phyloP scores from a whole-genome alignment of 139 green algal species.

The Chlorella vulgaris region DNA sequence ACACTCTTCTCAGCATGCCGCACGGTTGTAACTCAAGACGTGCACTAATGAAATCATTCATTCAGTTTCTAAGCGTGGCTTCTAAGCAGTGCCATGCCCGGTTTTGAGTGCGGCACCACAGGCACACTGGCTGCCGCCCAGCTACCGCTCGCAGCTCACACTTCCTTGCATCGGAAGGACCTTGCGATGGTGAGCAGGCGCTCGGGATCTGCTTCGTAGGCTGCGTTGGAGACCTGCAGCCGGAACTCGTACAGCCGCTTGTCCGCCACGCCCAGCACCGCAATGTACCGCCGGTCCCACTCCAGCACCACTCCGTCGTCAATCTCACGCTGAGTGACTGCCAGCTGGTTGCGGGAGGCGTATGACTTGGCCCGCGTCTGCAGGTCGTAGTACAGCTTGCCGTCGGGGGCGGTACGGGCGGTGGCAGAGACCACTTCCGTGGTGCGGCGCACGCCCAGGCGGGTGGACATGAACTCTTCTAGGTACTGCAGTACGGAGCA shows the following conservation, averaged over 20 bases:
- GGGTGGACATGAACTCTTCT: conserved; percentile 96
- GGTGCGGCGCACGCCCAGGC: conserved; percentile 78
- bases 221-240: conserved; percentile 58
- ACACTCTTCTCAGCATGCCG: no score
- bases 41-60: no score
- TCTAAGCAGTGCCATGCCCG: no score
- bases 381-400: conserved; percentile 71
- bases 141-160: conserved; percentile 17
- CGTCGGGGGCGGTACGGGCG: conserved; percentile 45
- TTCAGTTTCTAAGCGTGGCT: no score
- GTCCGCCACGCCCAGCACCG: conserved; percentile 84
- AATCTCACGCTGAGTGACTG: conserved; percentile 52
- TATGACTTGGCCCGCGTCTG: conserved; percentile 66
- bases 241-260: conserved; percentile 82
- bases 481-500: conserved; percentile 67
- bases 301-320: conserved; percentile 65
- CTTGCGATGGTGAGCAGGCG: conserved; percentile 43
- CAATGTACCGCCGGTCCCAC: conserved; percentile 81
- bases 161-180: conserved; percentile 60
- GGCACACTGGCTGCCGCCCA: background rate
- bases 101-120: background rate
- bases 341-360: conserved; percentile 80
- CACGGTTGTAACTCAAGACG: no score
- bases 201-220: conserved; percentile 40
- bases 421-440: conserved; percentile 52